phyloP scores from a whole-genome alignment of 2,329 filamentous ascomycete genomes.

The Penicillium sp. region DNA sequence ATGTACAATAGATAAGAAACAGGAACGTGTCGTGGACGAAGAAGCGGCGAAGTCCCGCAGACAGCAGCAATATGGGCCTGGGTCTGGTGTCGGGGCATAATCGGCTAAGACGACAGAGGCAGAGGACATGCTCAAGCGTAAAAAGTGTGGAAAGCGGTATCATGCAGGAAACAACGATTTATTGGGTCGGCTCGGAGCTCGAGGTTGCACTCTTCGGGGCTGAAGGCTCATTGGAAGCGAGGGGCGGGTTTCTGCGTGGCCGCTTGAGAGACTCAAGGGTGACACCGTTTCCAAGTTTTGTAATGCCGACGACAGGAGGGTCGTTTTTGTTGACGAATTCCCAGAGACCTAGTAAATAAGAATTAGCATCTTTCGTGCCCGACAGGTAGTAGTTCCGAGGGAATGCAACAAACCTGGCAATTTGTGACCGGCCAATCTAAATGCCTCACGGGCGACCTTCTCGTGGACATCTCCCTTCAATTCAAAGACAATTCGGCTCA shows the following conservation, averaged over 20 bases:
- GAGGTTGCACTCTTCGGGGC: constrained; percentile 36
- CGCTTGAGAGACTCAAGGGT: constrained; percentile 80
- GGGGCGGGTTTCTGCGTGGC: constrained; percentile 64
- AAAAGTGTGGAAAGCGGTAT: constrained; percentile 10
- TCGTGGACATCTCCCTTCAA: constrained; percentile 90
- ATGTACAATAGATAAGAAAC: constrained; percentile 38
- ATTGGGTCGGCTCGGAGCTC: constrained; percentile 36
- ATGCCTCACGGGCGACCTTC: constrained; percentile 88
- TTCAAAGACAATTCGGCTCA: constrained; percentile 90
- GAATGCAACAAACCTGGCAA: constrained; percentile 66
- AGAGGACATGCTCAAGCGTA: constrained; percentile 12
- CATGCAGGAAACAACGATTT: constrained; percentile 19
- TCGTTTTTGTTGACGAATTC: constrained; percentile 95
- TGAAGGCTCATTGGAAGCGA: constrained; percentile 31
- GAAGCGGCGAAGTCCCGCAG: constrained; percentile 44
- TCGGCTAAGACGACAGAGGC: constrained; percentile 11
- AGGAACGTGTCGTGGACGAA: constrained; percentile 37
- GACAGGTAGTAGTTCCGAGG: neutral
- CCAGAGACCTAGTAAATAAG: constrained; percentile 51
- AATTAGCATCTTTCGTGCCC: constrained; percentile 18
- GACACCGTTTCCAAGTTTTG: constrained; percentile 75
- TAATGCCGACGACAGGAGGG: constrained; percentile 83
- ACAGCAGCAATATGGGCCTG: constrained; percentile 53
- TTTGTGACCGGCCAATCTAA: constrained; percentile 90
- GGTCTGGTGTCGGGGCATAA: constrained; percentile 55